Evolutionary conservation across 2,329 filamentous ascomycete species (phyloP).

Genomic region (Cytospora piceae): DNA sequence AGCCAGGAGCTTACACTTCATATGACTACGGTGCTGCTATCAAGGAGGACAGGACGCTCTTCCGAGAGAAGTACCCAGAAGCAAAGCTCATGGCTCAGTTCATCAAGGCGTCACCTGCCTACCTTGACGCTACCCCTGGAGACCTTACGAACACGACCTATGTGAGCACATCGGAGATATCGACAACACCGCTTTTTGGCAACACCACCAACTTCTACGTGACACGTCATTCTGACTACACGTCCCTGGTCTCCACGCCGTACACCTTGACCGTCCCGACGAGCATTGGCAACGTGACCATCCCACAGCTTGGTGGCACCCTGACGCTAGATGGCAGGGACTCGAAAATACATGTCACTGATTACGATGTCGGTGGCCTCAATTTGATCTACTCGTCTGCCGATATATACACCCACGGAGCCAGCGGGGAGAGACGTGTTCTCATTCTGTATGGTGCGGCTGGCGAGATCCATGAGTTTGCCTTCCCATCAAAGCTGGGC

Average conservation of each 20-base stretch:
- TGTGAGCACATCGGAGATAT: constrained; percentile 57
- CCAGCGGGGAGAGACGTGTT: constrained; percentile 60
- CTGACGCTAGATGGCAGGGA: constrained; percentile 66
- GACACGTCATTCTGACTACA: constrained; percentile 67
- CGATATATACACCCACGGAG: constrained; percentile 72
- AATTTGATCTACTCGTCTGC: constrained; percentile 69
- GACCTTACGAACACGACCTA: constrained; percentile 52
- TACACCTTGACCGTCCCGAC: constrained; percentile 69
- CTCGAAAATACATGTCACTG: constrained; percentile 68
- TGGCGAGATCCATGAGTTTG: constrained; percentile 66
- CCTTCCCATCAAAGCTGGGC: constrained; percentile 40
- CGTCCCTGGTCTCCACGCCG: constrained; percentile 56
- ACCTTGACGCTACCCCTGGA: constrained; percentile 62
- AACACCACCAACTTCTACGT: constrained; percentile 65
- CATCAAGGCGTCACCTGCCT: constrained; percentile 71
- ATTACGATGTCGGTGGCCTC: constrained; percentile 65
- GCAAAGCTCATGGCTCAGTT: constrained; percentile 78
- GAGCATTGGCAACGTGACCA: constrained; percentile 56
- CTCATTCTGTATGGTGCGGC: constrained; percentile 67
- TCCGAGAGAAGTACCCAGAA: constrained; percentile 78
- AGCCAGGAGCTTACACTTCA: constrained; percentile 66
- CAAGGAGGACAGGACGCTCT: constrained; percentile 68
- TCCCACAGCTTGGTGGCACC: constrained; percentile 62
- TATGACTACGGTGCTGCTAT: constrained; percentile 64
- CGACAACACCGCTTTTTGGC: constrained; percentile 64